phyloP scores from a whole-genome alignment of 2,329 filamentous ascomycete species.

The Akanthomyces lecanii region DNA sequence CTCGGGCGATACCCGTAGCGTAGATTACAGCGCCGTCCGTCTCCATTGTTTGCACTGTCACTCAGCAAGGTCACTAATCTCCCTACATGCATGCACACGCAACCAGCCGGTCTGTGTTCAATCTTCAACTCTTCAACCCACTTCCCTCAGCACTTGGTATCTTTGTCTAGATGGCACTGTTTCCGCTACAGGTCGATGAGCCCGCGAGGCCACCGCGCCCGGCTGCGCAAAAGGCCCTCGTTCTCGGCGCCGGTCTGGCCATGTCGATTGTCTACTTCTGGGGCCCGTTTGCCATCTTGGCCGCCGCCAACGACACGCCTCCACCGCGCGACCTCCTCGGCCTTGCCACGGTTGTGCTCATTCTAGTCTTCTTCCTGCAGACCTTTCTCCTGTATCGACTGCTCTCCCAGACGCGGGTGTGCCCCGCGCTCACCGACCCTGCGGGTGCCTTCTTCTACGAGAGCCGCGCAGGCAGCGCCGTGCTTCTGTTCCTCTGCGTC shows the following conservation, averaged over 20 bases:
- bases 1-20: too few species aligned
- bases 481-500: constrained; percentile 1
- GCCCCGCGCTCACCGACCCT: neutral
- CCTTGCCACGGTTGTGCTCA: neutral
- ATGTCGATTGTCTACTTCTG: constrained; percentile 8
- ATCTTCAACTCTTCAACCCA: too few species aligned
- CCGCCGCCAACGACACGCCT: neutral
- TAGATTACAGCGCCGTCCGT: too few species aligned
- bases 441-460: constrained; percentile 9
- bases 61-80: too few species aligned
- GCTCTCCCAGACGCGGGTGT: neutral
- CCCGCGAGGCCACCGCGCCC: neutral
- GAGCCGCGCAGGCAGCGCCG: neutral
- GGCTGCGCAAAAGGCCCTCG: neutral
- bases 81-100: too few species aligned
- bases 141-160: too few species aligned
- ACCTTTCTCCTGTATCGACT: neutral
- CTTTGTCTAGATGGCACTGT: neutral
- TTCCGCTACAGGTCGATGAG: neutral
- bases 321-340: neutral
- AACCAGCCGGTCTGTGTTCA: too few species aligned
- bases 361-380: constrained; percentile 3
- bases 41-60: too few species aligned
- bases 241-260: constrained; percentile 1
- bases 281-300: neutral